Base-by-base conservation (phyloP, 192 early-diverging fungal genomes). In the Mortierella claussenii region DNA sequence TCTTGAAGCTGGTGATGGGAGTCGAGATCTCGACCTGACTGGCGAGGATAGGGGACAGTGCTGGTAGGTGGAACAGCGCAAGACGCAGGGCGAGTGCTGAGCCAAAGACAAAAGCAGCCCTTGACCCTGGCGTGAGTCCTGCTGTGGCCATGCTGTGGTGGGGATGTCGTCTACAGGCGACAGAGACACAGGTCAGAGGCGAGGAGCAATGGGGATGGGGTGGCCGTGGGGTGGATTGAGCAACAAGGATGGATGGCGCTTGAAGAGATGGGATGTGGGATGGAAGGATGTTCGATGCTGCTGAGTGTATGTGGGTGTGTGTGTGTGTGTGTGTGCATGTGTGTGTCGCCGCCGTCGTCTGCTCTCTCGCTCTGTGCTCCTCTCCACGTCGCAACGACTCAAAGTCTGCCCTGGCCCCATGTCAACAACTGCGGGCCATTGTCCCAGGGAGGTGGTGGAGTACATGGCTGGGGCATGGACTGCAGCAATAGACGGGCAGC, bases 1-100 rank as follows among this genome's bases (percentile, higher is more conserved):
- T 85, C 68, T 93, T 95, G 79, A 87, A 96, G 65, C 92, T 92
- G 2, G 95, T 95, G 31, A 96, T 85, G 0, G 97, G 95, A 24
- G 96, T 97, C 10, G 89, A 79, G 7, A 94, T 85, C 83, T 97
- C 95, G 8, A 92, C 90, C 26, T 86, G 85, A 11, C 80, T 69
- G 0, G 76, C 64, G 24, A 94, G 79, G 8, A 78, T 71, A 18
- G 61, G 54, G 15, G 84, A 55, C 0, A 91, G 78, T 45, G 47
- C 73, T 65, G 82, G 86, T 18, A 79, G 60, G 43, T 70, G 83
- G 55, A 79, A 88, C 17, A 85, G 64, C 1, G 75, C 62, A 11
- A 88, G 59, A 10, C 87, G 78, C 21, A 82, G 34, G 21, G 61
- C 56, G 36, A 85, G 63, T 20, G 86, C 82, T 4, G 53, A 28